Percentiles rank a stretch among this genome's conserved stretches.
Evolutionary conservation across 768 basidiomycete species (phyloP).

Genomic region (Podaxis pistillaris): DNA sequence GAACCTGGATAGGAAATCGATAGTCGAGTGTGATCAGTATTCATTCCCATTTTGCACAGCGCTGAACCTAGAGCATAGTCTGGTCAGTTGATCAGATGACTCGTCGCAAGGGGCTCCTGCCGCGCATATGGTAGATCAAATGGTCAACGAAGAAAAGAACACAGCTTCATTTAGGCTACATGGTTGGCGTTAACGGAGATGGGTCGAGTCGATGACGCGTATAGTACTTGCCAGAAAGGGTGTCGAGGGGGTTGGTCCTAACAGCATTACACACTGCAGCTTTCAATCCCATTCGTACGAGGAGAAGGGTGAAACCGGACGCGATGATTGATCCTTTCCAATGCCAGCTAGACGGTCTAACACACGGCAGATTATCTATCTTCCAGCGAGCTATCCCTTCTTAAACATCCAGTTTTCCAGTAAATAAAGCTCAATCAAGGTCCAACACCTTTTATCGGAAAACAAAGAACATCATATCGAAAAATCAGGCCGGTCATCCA

Average conservation of each 20-base stretch:
- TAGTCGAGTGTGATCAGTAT: background rate
- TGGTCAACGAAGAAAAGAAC: background rate
- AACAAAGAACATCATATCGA: background rate
- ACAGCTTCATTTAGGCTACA: background rate
- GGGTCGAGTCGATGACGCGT: background rate
- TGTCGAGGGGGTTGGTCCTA: background rate
- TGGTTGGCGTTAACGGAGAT: background rate
- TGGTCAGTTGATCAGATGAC: background rate
- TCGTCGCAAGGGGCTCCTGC: background rate
- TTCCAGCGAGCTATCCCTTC: background rate
- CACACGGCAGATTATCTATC: too few species aligned
- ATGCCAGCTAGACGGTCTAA: too few species aligned
- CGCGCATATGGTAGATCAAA: background rate
- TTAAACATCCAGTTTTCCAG: background rate
- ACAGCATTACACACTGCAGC: background rate
- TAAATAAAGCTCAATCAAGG: background rate
- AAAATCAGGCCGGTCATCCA: background rate
- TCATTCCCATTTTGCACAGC: background rate
- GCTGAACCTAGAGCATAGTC: background rate
- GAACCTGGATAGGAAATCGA: background rate
- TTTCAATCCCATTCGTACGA: background rate
- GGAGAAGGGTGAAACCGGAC: too few species aligned
- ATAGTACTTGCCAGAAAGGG: background rate
- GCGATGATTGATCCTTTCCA: too few species aligned
- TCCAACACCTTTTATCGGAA: background rate